Percentiles rank a stretch among this genome's conserved stretches.
These are phyloP conservation scores for Leucocoprinus birnbaumii DNA, from an alignment of 768 basidiomycete species.

Conservation along the genomic window DNA sequence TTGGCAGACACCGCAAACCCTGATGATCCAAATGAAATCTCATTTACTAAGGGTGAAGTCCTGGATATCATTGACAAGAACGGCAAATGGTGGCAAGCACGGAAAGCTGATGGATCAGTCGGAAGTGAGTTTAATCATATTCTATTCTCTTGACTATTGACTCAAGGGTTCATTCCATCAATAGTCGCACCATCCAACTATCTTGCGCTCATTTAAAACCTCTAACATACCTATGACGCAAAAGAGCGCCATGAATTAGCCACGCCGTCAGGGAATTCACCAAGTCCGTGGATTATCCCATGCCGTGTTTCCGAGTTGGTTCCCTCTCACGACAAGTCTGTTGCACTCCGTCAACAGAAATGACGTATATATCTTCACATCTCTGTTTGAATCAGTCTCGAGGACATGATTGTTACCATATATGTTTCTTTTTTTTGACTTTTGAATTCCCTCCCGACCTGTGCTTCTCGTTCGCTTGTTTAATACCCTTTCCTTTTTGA, in stretches of 20 bases:
- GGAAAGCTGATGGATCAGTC: constrained; percentile 67
- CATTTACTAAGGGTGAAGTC: constrained; percentile 88
- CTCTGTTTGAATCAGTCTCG: neutral
- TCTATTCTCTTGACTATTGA: constrained; percentile 3
- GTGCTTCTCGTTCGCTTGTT: constrained; percentile 1
- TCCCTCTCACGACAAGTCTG: constrained; percentile 1
- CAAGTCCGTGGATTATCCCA: neutral
- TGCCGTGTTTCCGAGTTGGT: neutral
- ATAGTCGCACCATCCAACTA: constrained; percentile 86
- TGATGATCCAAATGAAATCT: constrained; percentile 96
- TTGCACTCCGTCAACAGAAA: neutral
- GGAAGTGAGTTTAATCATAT: constrained; percentile 60
- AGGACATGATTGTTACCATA: constrained; percentile 7
- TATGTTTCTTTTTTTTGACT: neutral
- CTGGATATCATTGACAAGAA: constrained; percentile 92
- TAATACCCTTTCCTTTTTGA: constrained; percentile 5
- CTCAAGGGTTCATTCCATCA: constrained; percentile 6
- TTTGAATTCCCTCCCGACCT: neutral
- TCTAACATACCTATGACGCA: neutral
- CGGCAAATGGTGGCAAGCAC: constrained; percentile 93
- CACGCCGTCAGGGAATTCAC: neutral
- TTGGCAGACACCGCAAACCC: constrained; percentile 82
- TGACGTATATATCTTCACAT: neutral
- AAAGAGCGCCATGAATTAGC: neutral
- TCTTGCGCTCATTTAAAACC: constrained; percentile 66